Percentiles rank a stretch among this genome's conserved stretches.
Evolutionary conservation across 2,329 filamentous ascomycete genomes (phyloP).

Genomic region (Metarhizium brunneum): DNA sequence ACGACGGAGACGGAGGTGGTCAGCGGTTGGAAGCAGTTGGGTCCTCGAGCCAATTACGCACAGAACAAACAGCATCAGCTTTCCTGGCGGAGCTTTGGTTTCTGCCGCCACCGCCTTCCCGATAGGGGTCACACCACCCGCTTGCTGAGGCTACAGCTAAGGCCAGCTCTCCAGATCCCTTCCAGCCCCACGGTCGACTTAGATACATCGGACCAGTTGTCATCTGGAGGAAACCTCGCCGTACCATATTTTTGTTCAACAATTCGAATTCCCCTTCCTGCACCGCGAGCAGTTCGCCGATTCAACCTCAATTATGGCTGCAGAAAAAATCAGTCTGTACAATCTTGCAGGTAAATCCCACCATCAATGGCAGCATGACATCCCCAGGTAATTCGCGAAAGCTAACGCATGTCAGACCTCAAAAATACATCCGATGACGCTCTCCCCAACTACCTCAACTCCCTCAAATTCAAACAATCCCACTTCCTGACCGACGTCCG

Average conservation of each 20-base stretch:
- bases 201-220: neutral
- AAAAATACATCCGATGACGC: constrained; percentile 97
- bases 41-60: neutral
- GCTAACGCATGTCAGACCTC: constrained; percentile 53
- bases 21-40: neutral
- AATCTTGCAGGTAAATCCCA: constrained; percentile 49
- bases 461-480: constrained; percentile 73
- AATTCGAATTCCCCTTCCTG: neutral
- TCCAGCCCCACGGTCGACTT: neutral
- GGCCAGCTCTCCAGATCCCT: neutral
- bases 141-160: neutral
- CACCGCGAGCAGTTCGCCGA: neutral
- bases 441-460: constrained; percentile 85
- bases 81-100: neutral
- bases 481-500: constrained; percentile 75
- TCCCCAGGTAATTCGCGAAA: neutral
- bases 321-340: constrained; percentile 55
- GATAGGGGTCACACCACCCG: neutral
- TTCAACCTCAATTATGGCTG: constrained; percentile 20
- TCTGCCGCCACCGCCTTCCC: neutral
- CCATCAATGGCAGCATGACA: too few relatives aligned
- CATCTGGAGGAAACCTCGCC: constrained; percentile 4
- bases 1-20: neutral
- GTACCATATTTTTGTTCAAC: neutral
- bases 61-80: neutral